Percentiles rank a stretch among this genome's conserved stretches.
Conservation (phyloP, 371 early-diverging fungal species). For the Mucor velutinosus region DNA sequence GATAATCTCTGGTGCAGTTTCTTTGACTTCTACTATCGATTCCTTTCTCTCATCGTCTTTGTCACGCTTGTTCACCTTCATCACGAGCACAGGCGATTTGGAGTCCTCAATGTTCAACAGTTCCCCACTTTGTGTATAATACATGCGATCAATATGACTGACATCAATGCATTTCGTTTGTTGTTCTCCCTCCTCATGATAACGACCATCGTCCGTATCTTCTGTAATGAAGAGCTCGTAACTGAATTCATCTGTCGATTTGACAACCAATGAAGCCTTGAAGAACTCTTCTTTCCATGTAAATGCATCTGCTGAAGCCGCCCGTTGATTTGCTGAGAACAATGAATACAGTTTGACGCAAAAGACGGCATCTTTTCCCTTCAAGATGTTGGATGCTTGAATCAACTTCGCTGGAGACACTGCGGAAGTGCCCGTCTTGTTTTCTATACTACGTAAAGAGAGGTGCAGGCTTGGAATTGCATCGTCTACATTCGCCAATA, state of each 20-base stretch:
- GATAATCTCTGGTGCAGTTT: conserved; percentile 29
- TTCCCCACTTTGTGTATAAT: conserved; percentile 71
- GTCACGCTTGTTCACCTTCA: conserved; percentile 50
- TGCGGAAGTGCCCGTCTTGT: conserved; percentile 5
- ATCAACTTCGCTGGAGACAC: conserved; percentile 28
- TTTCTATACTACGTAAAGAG: conserved; percentile 37
- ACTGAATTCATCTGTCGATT: not conserved
- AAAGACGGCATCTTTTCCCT: conserved; percentile 22
- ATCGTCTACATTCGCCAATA: conserved; percentile 62
- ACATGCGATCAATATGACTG: conserved; percentile 54
- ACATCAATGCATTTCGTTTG: conserved; percentile 30
- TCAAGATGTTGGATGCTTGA: conserved; percentile 33
- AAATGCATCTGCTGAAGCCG: conserved; percentile 53
- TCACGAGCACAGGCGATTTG: conserved; percentile 66
- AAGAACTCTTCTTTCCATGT: conserved; percentile 82
- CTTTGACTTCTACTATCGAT: conserved; percentile 24
- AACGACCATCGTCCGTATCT: conserved; percentile 73
- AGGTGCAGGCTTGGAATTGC: conserved; percentile 69
- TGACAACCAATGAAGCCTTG: conserved; percentile 35
- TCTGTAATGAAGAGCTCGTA: conserved; percentile 60
- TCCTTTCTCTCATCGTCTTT: conserved; percentile 2
- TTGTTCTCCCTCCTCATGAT: conserved; percentile 60
- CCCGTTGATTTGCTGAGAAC: conserved; percentile 63
- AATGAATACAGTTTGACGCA: conserved; percentile 61
- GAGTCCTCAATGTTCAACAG: conserved; percentile 75